These are phyloP conservation scores for Cytospora schulzeri DNA, from an alignment of 2,329 filamentous ascomycete species.

Conservation along the genomic window DNA sequence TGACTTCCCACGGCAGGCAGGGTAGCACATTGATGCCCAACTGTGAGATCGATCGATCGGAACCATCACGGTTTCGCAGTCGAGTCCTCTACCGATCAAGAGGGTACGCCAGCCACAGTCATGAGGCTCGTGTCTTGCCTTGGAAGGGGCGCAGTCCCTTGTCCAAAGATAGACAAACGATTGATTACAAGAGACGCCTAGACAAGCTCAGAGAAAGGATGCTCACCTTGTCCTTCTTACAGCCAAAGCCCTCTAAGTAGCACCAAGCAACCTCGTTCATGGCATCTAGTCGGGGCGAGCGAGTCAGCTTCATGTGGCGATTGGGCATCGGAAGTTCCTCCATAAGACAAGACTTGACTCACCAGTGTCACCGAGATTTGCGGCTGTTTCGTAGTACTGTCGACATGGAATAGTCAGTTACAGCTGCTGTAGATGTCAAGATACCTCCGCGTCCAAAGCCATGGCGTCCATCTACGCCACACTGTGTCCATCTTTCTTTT, in stretches of 20 bases:
- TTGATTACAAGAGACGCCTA: background rate
- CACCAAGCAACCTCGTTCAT: conserved; percentile 98
- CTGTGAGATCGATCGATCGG: conserved; percentile 16
- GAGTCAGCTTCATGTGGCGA: conserved; percentile 34
- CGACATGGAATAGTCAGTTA: conserved; percentile 19
- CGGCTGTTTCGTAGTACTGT: conserved; percentile 96
- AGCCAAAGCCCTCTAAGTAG: conserved; percentile 94
- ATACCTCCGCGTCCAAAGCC: background rate
- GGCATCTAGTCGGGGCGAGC: conserved; percentile 62
- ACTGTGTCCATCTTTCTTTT: background rate
- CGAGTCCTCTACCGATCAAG: background rate
- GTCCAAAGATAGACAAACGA: background rate
- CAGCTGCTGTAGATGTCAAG: background rate
- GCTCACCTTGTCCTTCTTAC: conserved; percentile 96
- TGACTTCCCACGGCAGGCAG: conserved; percentile 1
- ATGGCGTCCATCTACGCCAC: background rate
- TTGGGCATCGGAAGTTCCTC: conserved; percentile 16
- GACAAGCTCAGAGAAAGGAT: background rate
- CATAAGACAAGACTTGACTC: conserved; percentile 35
- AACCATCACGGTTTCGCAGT: background rate
- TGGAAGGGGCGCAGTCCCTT: background rate
- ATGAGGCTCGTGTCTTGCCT: conserved; percentile 16
- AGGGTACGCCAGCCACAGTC: conserved; percentile 1
- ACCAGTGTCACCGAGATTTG: conserved; percentile 89
- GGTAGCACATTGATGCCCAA: conserved; percentile 47